These are phyloP conservation scores for Trifolium subterraneum DNA, from an alignment of 306 rosid species.

Conservation along the genomic window DNA sequence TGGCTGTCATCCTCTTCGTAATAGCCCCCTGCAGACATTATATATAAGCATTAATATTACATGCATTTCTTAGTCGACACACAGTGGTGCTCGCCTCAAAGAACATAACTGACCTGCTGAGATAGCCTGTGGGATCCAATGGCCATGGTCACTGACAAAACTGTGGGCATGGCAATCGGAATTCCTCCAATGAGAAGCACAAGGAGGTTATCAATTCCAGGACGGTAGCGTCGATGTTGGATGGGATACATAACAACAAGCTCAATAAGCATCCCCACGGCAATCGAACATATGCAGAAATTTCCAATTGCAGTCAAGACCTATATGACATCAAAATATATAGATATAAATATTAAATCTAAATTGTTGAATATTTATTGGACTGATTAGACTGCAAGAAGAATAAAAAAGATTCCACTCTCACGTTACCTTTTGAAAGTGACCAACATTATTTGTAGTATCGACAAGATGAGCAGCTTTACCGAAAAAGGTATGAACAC, in stretches of 20 bases:
- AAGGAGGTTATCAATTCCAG: slow-evolving; percentile 96
- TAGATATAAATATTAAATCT: slow-evolving; percentile 25
- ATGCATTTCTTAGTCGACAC: background rate
- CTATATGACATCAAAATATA: slow-evolving; percentile 46
- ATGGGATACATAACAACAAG: slow-evolving; percentile 95
- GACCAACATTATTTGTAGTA: slow-evolving; percentile 95
- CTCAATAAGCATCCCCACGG: slow-evolving; percentile 92
- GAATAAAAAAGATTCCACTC: background rate
- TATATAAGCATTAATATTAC: slow-evolving; percentile 34
- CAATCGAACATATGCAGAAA: slow-evolving; percentile 97
- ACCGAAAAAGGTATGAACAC: slow-evolving; percentile 97
- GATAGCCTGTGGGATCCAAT: slow-evolving; percentile 96
- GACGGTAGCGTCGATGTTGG: slow-evolving; percentile 88
- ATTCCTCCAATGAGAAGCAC: slow-evolving; percentile 99
- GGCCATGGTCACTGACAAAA: slow-evolving; percentile 97
- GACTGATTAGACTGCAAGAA: slow-evolving; percentile 3
- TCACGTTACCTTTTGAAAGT: slow-evolving; percentile 83
- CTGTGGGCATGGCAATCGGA: slow-evolving; percentile 99
- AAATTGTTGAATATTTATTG: background rate
- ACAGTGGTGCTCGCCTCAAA: slow-evolving; percentile 14
- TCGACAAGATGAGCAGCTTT: slow-evolving; percentile 99
- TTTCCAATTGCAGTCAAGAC: slow-evolving; percentile 98
- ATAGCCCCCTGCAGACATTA: slow-evolving; percentile 83
- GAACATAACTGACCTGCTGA: slow-evolving; percentile 76
- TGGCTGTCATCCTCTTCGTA: slow-evolving; percentile 99